A percentile compares a stretch with the other conserved stretches of the same genome.
Conservation (phyloP, 306 rosid species). For the Cucumis cinereus region DNA sequence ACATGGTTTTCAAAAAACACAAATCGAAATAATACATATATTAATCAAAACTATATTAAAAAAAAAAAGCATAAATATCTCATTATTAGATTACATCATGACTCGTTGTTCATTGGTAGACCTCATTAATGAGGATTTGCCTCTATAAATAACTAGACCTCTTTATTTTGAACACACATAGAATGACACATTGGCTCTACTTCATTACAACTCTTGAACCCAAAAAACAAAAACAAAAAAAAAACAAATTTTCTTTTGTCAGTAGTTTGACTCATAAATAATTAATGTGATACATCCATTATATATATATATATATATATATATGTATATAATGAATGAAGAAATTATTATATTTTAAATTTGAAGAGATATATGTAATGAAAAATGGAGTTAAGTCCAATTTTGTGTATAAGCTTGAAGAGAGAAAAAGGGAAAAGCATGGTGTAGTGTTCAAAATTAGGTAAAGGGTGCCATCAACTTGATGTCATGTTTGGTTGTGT, state of each 20-base stretch:
- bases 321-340: no score
- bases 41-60: not conserved
- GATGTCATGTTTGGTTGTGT: not conserved
- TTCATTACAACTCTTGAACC: not conserved
- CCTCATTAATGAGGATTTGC: not conserved
- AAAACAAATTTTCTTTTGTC: not conserved
- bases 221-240: no score
- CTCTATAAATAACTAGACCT: not conserved
- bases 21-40: not conserved
- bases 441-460: constrained; percentile 1
- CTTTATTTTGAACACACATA: not conserved
- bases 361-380: not conserved
- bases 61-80: not conserved
- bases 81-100: not conserved
- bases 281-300: not conserved
- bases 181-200: not conserved
- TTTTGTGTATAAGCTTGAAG: not conserved
- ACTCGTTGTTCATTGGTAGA: not conserved
- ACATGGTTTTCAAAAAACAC: no score
- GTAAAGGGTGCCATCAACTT: not conserved
- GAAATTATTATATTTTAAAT: not conserved
- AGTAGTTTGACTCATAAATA: not conserved
- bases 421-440: not conserved
- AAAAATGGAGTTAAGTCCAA: not conserved
- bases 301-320: no score